Percentiles rank a stretch among this genome's conserved stretches.
Evolutionary conservation across 2,329 filamentous ascomycete species (phyloP).

Genomic region (Mariannaea elegans): DNA sequence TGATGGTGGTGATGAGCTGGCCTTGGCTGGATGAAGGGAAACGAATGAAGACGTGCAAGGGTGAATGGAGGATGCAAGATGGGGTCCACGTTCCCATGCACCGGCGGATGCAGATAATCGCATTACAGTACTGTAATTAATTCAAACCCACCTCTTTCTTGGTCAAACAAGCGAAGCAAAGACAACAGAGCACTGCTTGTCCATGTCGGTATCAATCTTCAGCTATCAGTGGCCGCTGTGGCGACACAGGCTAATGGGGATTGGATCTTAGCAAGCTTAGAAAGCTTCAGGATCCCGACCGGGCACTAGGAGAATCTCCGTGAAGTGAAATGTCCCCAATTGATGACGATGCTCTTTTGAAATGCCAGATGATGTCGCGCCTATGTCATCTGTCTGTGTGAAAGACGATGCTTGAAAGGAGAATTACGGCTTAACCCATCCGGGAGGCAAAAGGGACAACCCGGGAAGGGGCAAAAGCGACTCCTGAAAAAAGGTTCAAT

Average conservation of each 20-base stretch:
- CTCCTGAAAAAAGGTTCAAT: slow-evolving; percentile 14
- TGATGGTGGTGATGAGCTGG: neutral
- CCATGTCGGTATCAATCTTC: neutral
- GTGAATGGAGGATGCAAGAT: slow-evolving; percentile 19
- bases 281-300: slow-evolving; percentile 22
- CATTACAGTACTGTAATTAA: neutral
- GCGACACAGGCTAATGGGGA: slow-evolving; percentile 1
- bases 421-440: too few relatives aligned
- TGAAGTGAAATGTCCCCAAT: neutral
- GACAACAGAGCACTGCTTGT: neutral
- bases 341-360: slow-evolving; percentile 8
- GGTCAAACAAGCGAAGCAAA: slow-evolving; percentile 5
- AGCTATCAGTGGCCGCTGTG: neutral
- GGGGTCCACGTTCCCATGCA: slow-evolving; percentile 19
- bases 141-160: too few relatives aligned
- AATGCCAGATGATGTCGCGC: neutral
- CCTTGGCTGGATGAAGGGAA: slow-evolving; percentile 24
- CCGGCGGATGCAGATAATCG: slow-evolving; percentile 22
- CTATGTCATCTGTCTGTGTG: neutral
- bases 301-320: slow-evolving; percentile 37
- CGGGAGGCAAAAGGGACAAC: neutral
- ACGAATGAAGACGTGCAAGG: slow-evolving; percentile 6
- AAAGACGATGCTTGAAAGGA: too few relatives aligned
- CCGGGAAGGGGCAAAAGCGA: neutral
- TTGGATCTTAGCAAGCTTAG: slow-evolving; percentile 14